Percentiles rank a stretch among this genome's conserved stretches.
These are phyloP conservation scores for Eimeria maxima DNA, from an alignment of 169 alveolate species.

Conservation along the genomic window DNA sequence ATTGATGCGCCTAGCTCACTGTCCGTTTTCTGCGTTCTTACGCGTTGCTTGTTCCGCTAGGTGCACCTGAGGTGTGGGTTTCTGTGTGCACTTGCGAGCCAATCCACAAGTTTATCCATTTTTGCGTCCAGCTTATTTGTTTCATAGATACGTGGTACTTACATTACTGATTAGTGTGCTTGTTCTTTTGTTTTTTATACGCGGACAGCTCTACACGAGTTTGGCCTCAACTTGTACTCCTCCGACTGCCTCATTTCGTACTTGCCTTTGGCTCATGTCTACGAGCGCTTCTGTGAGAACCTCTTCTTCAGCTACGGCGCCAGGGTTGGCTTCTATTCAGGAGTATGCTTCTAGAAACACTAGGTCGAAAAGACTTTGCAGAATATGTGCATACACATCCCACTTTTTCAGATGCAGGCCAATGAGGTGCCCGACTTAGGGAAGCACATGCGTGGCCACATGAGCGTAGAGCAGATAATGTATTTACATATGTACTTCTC, in stretches of 20 bases:
- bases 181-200: not conserved
- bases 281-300: slow-evolving; percentile 93
- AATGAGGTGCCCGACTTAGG: not conserved
- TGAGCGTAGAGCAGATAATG: not conserved
- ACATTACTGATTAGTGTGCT: not conserved
- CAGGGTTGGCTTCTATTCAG: slow-evolving; percentile 80
- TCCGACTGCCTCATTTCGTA: slow-evolving; percentile 94
- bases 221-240: slow-evolving; percentile 70
- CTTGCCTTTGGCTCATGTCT: slow-evolving; percentile 97
- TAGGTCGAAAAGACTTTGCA: not conserved
- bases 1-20: not conserved
- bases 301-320: slow-evolving; percentile 85
- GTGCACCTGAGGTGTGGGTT: not conserved
- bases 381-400: not conserved
- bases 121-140: not conserved
- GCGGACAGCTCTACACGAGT: slow-evolving; percentile 68
- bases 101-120: not conserved
- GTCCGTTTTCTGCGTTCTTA: not conserved
- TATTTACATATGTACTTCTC: not conserved
- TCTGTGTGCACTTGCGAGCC: not conserved
- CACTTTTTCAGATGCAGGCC: not conserved
- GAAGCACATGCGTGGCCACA: not conserved
- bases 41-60: not conserved
- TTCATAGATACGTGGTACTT: not conserved
- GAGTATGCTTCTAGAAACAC: slow-evolving; percentile 57